Percentiles rank a stretch among this genome's conserved stretches.
phyloP scores from a whole-genome alignment of 495 filamentous ascomycete species.

The Lasiosphaeria ovina region DNA sequence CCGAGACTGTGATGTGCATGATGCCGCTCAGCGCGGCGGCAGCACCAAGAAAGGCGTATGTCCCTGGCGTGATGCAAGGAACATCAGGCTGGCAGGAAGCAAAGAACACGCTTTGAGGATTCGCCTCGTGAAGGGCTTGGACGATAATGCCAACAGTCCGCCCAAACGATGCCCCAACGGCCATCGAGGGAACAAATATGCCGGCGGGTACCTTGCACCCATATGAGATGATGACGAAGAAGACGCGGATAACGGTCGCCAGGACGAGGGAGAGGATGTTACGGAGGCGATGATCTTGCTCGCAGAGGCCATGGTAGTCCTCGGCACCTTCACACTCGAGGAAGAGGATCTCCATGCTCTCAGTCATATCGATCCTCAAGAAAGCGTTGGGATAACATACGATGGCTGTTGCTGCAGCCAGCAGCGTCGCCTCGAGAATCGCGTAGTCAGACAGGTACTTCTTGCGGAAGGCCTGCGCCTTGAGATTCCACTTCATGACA shows the following conservation, averaged over 20 bases:
- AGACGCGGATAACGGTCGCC: constrained; percentile 76
- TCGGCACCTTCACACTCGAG: constrained; percentile 90
- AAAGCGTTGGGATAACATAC: constrained; percentile 97
- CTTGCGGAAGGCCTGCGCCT: constrained; percentile 89
- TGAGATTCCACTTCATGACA: constrained; percentile 97
- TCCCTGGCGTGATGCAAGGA: constrained; percentile 95
- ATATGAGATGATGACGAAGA: constrained; percentile 93
- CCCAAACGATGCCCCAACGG: constrained; percentile 90
- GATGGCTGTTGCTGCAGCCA: constrained; percentile 80
- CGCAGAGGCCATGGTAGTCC: constrained; percentile 90
- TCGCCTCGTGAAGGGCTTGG: constrained; percentile 80
- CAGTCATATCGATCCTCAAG: constrained; percentile 95
- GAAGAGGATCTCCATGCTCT: constrained; percentile 98
- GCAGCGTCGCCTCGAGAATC: constrained; percentile 79
- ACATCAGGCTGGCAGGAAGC: constrained; percentile 83
- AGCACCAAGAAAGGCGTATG: constrained; percentile 92
- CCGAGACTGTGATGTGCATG: constrained; percentile 95
- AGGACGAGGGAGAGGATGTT: constrained; percentile 78
- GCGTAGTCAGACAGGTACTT: constrained; percentile 85
- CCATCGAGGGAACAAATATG: constrained; percentile 98
- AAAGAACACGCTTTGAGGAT: constrained; percentile 81
- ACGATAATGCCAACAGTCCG: constrained; percentile 93
- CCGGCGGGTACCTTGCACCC: constrained; percentile 97
- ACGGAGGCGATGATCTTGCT: constrained; percentile 68
- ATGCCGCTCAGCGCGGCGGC: constrained; percentile 95